phyloP scores from a whole-genome alignment of 2,329 filamentous ascomycete species.

The Aulographum hederae region DNA sequence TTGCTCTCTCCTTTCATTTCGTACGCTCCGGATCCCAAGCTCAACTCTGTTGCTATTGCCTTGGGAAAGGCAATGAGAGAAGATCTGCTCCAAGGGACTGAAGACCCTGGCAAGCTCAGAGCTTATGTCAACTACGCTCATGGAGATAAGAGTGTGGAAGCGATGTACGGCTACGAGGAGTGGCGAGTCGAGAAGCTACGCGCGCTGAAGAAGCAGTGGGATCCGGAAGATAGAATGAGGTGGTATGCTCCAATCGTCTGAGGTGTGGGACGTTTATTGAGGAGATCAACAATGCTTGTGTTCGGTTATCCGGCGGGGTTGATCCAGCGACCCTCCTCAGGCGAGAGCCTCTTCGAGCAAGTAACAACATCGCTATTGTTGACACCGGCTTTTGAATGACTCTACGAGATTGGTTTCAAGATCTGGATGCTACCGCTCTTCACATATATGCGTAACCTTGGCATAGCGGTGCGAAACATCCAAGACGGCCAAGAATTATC shows the following conservation, averaged over 20 bases:
- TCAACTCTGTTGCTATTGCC: neutral
- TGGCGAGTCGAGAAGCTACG: conserved; percentile 14
- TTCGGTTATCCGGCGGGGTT: no score
- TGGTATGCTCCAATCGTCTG: conserved; percentile 13
- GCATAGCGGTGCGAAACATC: no score
- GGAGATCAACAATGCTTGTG: no score
- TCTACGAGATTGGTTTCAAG: no score
- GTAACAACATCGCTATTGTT: no score
- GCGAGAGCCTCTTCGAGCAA: no score
- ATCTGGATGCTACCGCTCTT: no score
- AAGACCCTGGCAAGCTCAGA: conserved; percentile 8
- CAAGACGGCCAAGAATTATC: no score
- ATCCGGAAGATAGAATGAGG: conserved; percentile 13
- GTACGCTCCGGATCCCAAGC: neutral
- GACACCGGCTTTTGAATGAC: no score
- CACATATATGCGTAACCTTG: no score
- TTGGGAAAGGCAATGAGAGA: conserved; percentile 7
- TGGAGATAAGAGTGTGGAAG: conserved; percentile 12
- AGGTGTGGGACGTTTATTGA: no score
- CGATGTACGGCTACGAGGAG: conserved; percentile 15
- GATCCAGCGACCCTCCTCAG: no score
- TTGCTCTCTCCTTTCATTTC: neutral
- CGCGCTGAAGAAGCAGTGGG: conserved; percentile 15
- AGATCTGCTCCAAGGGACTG: conserved; percentile 8
- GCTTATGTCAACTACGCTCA: conserved; percentile 18